Conservation (phyloP, 164 flowering plant genomes). For the Sextonia rubra region DNA sequence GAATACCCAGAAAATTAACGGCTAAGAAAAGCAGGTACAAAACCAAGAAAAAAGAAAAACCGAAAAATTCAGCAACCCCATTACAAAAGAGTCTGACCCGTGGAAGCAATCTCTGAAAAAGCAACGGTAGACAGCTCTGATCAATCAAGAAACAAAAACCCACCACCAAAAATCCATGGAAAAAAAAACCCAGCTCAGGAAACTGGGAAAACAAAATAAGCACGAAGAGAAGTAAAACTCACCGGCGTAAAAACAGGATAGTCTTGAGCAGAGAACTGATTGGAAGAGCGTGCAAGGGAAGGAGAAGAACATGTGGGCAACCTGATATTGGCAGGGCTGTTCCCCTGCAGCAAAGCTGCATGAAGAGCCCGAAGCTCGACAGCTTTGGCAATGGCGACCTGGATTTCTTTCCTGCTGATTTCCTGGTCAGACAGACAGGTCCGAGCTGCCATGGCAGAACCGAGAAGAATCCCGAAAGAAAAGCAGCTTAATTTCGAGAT, state of each 20-base stretch:
- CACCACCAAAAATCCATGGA: not conserved
- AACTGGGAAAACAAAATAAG: not conserved
- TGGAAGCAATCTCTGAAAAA: not conserved
- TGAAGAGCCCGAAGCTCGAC: slow-evolving; percentile 91
- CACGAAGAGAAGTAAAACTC: slow-evolving; percentile 23
- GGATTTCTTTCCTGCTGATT: slow-evolving; percentile 53
- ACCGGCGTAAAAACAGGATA: slow-evolving; percentile 99
- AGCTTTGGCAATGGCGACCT: slow-evolving; percentile 87
- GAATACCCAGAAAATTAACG: not conserved
- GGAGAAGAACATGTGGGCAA: slow-evolving; percentile 38
- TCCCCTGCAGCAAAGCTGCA: slow-evolving; percentile 70
- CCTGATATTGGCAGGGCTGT: slow-evolving; percentile 50
- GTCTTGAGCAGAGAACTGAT: slow-evolving; percentile 76
- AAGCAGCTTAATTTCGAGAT: not conserved
- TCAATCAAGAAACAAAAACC: not conserved
- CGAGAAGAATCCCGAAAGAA: slow-evolving; percentile 3
- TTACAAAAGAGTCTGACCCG: not conserved
- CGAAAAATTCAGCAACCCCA: not conserved
- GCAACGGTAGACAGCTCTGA: not conserved
- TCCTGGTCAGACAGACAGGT: slow-evolving; percentile 33
- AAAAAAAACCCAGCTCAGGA: not conserved
- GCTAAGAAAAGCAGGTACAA: slow-evolving; percentile 62
- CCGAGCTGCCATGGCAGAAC: slow-evolving; percentile 37
- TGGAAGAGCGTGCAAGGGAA: slow-evolving; percentile 35
- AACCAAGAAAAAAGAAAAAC: not conserved